Percentiles rank a stretch among this genome's conserved stretches.
These are phyloP conservation scores for Calvatia gigantea DNA, from an alignment of 768 basidiomycete species.

Conservation along the genomic window DNA sequence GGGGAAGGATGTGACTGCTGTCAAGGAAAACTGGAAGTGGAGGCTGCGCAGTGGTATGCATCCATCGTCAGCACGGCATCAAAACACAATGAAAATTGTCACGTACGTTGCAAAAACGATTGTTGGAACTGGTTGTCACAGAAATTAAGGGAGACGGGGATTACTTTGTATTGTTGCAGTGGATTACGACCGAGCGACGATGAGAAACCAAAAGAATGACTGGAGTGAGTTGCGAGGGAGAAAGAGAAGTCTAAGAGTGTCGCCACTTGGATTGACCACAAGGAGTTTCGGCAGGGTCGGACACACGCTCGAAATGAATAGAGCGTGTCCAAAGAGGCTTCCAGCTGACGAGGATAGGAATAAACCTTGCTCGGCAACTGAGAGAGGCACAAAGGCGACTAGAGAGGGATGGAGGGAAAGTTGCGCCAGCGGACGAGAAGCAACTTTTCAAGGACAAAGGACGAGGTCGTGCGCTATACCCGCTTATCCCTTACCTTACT, in stretches of 20 bases:
- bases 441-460: constrained; percentile 51
- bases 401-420: constrained; percentile 31
- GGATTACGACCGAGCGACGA: constrained; percentile 18
- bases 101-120: constrained; percentile 18
- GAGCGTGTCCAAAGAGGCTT: constrained; percentile 35
- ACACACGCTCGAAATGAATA: constrained; percentile 52
- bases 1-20: constrained; percentile 6
- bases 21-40: constrained; percentile 7
- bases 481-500: constrained; percentile 46
- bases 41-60: constrained; percentile 4
- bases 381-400: constrained; percentile 29
- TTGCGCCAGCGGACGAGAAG: constrained; percentile 42
- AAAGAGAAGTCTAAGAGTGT: constrained; percentile 27
- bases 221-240: constrained; percentile 38
- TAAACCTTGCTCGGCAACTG: constrained; percentile 29
- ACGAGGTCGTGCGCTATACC: constrained; percentile 43
- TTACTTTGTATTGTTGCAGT: constrained; percentile 28
- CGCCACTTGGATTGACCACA: constrained; percentile 33
- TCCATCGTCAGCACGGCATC: not conserved
- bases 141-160: constrained; percentile 22
- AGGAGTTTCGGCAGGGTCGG: constrained; percentile 21
- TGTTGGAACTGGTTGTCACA: constrained; percentile 16
- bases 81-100: not conserved
- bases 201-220: constrained; percentile 43
- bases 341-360: constrained; percentile 28